A percentile compares a stretch with the other conserved stretches of the same genome.
phyloP scores from a whole-genome alignment of 345 rosid species.

The Adansonia digitata region DNA sequence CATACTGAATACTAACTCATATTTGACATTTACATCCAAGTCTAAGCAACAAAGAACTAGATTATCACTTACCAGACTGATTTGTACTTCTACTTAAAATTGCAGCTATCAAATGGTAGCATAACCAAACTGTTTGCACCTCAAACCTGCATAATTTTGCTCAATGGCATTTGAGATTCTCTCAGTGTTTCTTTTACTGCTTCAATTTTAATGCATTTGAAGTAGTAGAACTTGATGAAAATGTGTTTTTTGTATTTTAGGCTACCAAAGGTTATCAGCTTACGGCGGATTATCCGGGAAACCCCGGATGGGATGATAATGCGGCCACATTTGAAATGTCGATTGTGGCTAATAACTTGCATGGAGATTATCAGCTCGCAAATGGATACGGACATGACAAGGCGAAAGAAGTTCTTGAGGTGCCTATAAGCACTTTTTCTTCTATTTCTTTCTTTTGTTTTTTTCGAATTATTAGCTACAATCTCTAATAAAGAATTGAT shows the following conservation, averaged over 20 bases:
- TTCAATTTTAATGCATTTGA: not conserved
- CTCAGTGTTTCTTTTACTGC: constrained; percentile 6
- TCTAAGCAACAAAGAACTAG: too few relatives aligned
- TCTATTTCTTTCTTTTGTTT: not conserved
- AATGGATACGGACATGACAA: constrained; percentile 53
- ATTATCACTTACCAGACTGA: too few relatives aligned
- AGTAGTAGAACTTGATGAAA: constrained; percentile 11
- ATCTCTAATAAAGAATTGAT: too few relatives aligned
- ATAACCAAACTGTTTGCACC: not conserved
- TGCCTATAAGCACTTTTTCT: constrained; percentile 8
- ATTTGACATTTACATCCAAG: too few relatives aligned
- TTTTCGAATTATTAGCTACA: too few relatives aligned
- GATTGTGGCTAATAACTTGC: constrained; percentile 54
- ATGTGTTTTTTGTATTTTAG: constrained; percentile 33
- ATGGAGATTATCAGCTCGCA: constrained; percentile 73
- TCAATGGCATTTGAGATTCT: not conserved
- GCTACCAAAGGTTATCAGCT: constrained; percentile 48
- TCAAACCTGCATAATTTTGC: not conserved
- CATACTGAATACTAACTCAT: too few relatives aligned
- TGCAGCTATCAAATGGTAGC: not conserved
- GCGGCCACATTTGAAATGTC: constrained; percentile 59
- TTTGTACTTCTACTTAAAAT: too few relatives aligned
- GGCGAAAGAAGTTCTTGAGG: constrained; percentile 67
- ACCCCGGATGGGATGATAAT: constrained; percentile 66
- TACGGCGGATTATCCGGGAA: constrained; percentile 55